These are phyloP conservation scores for Striga asiatica DNA, from an alignment of 257 asterid genomes.

Conservation along the genomic window DNA sequence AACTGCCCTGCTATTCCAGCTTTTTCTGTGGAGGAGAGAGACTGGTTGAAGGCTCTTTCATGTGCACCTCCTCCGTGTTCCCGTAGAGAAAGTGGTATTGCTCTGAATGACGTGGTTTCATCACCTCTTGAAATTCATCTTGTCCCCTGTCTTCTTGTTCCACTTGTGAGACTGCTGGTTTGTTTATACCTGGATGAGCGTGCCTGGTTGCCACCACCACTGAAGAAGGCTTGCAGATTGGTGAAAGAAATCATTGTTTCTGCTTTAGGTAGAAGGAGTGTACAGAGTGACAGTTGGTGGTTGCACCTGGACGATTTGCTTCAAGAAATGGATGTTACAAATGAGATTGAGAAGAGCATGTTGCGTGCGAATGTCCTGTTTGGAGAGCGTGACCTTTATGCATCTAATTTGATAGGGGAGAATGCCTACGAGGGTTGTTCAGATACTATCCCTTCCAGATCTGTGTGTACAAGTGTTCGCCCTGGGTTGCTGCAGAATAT, in stretches of 20 bases:
- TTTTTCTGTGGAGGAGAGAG: constrained; percentile 81
- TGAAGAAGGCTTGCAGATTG: constrained; percentile 51
- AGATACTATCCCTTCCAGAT: constrained; percentile 32
- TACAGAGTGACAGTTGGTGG: constrained; percentile 65
- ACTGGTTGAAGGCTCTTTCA: constrained; percentile 88
- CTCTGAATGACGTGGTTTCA: constrained; percentile 61
- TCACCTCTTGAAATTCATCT: constrained; percentile 69
- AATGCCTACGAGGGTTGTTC: constrained; percentile 26
- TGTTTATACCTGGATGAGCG: constrained; percentile 64
- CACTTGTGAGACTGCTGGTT: constrained; percentile 55
- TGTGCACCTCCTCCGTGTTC: constrained; percentile 93
- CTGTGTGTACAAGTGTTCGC: constrained; percentile 42
- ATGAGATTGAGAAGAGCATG: constrained; percentile 58
- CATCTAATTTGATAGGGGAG: constrained; percentile 29
- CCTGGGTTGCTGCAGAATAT: constrained; percentile 30
- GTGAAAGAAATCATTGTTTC: constrained; percentile 53
- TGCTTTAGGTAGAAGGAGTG: constrained; percentile 35
- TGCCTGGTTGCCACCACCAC: constrained; percentile 65
- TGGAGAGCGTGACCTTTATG: constrained; percentile 32
- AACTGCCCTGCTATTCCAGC: constrained; percentile 49
- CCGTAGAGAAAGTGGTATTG: constrained; percentile 80
- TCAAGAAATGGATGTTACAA: constrained; percentile 39
- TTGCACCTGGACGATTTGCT: constrained; percentile 54
- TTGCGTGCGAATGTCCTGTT: constrained; percentile 33
- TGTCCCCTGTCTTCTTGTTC: constrained; percentile 61